Base-by-base conservation (phyloP, 2,329 filamentous ascomycete species). In the Pezicula radicicola region DNA sequence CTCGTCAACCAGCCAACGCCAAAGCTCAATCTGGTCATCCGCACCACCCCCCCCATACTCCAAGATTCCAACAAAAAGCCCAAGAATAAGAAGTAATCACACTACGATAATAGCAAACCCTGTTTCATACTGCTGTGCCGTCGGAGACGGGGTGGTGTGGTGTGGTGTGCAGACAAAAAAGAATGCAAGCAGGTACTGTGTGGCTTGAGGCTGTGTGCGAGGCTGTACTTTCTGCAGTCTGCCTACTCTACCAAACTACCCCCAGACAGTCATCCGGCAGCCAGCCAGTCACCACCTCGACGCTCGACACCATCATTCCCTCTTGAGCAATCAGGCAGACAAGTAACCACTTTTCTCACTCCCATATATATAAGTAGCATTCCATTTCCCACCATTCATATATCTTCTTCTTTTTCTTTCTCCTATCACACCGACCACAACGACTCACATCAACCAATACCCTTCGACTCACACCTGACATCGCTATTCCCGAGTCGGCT, bases 301-400 rank as follows among this genome's bases (percentile, higher is more conserved):
- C 13, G 3, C 18, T 16, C 35, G 10, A 16, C 41, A 43, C 21
- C 42, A 30, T n/a, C 41, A 27, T 44, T 21, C 28, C 9, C 15
- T 28, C 18, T 37, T 16, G 35, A 46, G 35, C 25, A 27, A 36
- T 43, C 41, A 53, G 51, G 51, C 51, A 53, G 51, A 48, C 21
- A 43, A 27, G 16, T 44, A 18, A 21, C 18, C 41, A 13, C 18
- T 44, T 27, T 21, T 21, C 15, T 19, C 19, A 19, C 19, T 19
- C 21, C 42, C 19, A 37, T 47, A 49, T 47, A 49, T 56, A 57
- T 56, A 56, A 54, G 52, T 51, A 52, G 48, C 46, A 18, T 15
- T 48, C 40, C 40, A 37, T 27, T 44, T 41, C 58, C 55, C 52
- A 55, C 49, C 55, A 60, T 48, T 50, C 57, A 56, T 35, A 39